Conservation (phyloP, 176 grass and related monocot genomes). For the Cocos nucifera region DNA sequence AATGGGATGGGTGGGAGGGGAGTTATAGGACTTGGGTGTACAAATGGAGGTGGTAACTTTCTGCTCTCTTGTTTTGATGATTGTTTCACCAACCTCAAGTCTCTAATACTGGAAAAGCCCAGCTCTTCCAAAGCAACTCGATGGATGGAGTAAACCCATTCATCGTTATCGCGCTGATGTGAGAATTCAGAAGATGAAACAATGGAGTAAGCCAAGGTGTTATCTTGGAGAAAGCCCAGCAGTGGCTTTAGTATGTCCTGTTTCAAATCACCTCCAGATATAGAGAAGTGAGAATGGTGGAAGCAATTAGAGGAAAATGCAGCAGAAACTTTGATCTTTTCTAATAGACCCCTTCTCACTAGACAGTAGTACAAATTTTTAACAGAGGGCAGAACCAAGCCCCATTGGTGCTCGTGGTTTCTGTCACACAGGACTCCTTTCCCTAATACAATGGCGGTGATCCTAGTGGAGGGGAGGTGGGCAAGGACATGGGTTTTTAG, state of each 20-base stretch:
- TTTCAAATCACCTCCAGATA: background rate
- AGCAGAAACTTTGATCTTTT: background rate
- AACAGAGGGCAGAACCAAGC: slow-evolving; percentile 8
- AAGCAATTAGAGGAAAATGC: slow-evolving; percentile 1
- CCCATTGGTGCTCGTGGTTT: slow-evolving; percentile 1
- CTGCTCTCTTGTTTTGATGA: background rate
- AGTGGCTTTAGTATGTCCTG: background rate
- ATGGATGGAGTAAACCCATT: no score
- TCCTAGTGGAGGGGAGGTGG: background rate
- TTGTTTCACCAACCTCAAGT: background rate
- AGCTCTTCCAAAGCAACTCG: background rate
- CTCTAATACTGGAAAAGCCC: background rate
- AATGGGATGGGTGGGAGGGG: no score
- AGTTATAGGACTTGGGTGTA: background rate
- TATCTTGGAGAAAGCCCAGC: slow-evolving; percentile 6
- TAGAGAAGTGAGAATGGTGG: background rate
- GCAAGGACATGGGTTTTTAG: slow-evolving; percentile 9
- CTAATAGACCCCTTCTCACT: background rate
- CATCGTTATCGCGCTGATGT: no score
- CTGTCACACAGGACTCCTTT: slow-evolving; percentile 3
- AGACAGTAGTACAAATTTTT: slow-evolving; percentile 4
- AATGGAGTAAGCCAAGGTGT: background rate
- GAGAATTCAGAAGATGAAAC: background rate
- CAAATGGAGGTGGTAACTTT: background rate
- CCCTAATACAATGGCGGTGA: background rate